Percentiles rank a stretch among this genome's conserved stretches.
Evolutionary conservation across 352 stramenopile genomes (phyloP).

Genomic region (Pythium folliculosum): DNA sequence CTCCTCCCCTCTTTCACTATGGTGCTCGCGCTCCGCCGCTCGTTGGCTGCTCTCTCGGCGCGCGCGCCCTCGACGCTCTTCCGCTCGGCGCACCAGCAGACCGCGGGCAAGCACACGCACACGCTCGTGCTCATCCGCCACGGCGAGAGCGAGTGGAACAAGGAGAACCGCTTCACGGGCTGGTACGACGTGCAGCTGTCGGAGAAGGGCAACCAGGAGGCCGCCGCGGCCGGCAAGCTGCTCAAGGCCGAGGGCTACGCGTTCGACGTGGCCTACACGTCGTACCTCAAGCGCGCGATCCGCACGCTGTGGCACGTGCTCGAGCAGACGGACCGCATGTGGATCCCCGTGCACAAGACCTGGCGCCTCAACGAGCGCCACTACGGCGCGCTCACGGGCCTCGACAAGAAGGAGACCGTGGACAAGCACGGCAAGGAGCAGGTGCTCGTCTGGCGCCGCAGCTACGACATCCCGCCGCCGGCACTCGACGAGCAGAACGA

Average conservation of each 20-base stretch:
- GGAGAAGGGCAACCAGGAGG: conserved; percentile 90
- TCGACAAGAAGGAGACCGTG: conserved; percentile 99
- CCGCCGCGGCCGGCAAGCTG: conserved; percentile 85
- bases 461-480: conserved; percentile 98
- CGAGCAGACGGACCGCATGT: conserved; percentile 93
- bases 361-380: conserved; percentile 98
- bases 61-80: conserved; percentile 33
- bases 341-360: conserved; percentile 94
- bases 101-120: conserved; percentile 56
- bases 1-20: conserved; percentile 29
- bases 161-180: conserved; percentile 94
- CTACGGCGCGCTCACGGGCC: conserved; percentile 97
- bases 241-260: conserved; percentile 92
- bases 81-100: conserved; percentile 50
- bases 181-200: conserved; percentile 94
- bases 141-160: conserved; percentile 95
- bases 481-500: conserved; percentile 88
- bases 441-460: conserved; percentile 96
- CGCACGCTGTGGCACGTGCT: conserved; percentile 94
- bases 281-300: conserved; percentile 94
- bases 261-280: conserved; percentile 96
- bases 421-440: conserved; percentile 96
- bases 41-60: conserved; percentile 33
- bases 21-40: conserved; percentile 61
- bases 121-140: conserved; percentile 93